phyloP scores from a whole-genome alignment of 2,329 filamentous ascomycete genomes.

The Talaromyces atroroseus region DNA sequence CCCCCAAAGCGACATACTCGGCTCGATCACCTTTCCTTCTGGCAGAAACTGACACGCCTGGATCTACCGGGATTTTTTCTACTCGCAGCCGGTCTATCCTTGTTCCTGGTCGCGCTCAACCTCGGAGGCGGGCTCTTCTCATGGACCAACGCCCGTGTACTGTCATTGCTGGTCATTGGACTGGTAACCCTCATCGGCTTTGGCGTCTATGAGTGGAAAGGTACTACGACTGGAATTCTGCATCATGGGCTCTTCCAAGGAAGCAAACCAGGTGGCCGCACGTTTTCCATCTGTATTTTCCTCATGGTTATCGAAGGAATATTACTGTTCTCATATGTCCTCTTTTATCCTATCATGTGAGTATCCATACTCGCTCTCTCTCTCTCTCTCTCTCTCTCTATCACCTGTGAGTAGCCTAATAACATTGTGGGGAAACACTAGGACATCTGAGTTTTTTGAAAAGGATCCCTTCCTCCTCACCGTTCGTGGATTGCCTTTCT shows the following conservation, averaged over 20 bases:
- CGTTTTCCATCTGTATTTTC: background rate
- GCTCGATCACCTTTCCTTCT: conserved; percentile 1
- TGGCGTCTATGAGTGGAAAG: conserved; percentile 8
- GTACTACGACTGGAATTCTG: background rate
- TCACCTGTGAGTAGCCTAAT: background rate
- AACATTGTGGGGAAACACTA: background rate
- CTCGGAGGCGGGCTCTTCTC: background rate
- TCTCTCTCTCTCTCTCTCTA: background rate
- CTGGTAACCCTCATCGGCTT: background rate
- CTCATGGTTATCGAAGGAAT: conserved; percentile 4
- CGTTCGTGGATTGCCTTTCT: background rate
- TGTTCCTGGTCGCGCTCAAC: background rate
- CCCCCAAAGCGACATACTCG: conserved; percentile 3
- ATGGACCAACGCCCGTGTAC: background rate
- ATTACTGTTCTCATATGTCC: background rate
- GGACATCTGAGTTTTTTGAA: background rate
- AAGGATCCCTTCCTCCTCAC: background rate
- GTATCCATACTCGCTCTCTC: background rate
- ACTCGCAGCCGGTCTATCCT: background rate
- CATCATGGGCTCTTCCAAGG: conserved; percentile 3
- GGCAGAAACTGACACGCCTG: background rate
- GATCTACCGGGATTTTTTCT: background rate
- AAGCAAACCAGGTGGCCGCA: background rate
- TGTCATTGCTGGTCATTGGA: background rate
- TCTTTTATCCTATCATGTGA: conserved; percentile 5